Conservation (phyloP, 2,329 filamentous ascomycete genomes). For the Aschersonia sp. region DNA sequence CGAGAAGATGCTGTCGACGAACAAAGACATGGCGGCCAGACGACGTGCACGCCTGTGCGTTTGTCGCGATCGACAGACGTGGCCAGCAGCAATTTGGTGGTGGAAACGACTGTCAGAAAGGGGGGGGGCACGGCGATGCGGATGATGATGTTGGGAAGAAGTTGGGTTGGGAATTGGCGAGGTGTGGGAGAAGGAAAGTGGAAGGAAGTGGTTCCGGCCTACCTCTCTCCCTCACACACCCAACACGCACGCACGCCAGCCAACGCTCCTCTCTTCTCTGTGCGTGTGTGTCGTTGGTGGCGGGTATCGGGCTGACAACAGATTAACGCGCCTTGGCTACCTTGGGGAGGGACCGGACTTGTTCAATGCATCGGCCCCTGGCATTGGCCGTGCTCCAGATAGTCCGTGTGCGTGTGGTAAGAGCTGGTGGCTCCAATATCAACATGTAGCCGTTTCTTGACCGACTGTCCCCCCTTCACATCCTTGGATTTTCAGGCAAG, state of each 20-base stretch:
- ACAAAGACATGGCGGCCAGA: constrained; percentile 14
- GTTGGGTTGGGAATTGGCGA: background rate
- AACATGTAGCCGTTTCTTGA: too few species aligned
- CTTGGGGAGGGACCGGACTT: background rate
- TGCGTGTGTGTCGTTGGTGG: background rate
- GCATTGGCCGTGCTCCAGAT: background rate
- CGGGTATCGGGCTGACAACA: background rate
- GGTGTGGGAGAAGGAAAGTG: background rate
- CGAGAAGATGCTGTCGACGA: constrained; percentile 18
- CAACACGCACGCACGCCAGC: background rate
- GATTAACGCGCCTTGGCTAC: background rate
- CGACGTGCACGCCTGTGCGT: background rate
- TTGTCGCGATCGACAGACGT: constrained; percentile 2
- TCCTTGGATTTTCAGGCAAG: too few species aligned
- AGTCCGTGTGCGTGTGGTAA: background rate
- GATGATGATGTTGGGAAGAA: background rate
- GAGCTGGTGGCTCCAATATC: too few species aligned
- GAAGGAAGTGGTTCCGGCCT: background rate
- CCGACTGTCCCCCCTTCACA: too few species aligned
- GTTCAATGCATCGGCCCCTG: background rate
- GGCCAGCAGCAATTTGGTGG: constrained; percentile 2
- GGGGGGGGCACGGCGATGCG: too few species aligned
- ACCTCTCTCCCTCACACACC: too few species aligned
- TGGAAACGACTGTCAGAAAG: too few species aligned
- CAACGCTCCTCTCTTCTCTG: too few species aligned